A percentile compares a stretch with the other conserved stretches of the same genome.
Evolutionary conservation across 192 early-diverging fungal species (phyloP).

Genomic region (Rhizophlyctis rosea): DNA sequence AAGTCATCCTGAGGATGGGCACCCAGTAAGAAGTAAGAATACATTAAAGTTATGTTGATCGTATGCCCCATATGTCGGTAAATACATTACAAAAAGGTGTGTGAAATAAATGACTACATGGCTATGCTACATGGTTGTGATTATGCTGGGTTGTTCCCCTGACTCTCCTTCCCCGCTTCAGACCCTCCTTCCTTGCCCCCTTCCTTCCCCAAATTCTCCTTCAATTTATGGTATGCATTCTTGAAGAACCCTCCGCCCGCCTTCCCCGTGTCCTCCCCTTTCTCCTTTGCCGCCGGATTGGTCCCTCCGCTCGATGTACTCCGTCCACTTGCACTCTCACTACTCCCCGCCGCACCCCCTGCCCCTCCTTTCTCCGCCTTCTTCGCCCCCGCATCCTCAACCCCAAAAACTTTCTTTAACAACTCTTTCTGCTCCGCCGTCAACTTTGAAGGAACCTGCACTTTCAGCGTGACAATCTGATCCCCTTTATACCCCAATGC

Average conservation of each 20-base stretch:
- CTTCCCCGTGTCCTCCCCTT: neutral
- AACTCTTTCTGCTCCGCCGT: constrained; percentile 42
- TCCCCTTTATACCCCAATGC: constrained; percentile 64
- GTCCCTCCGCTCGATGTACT: neutral
- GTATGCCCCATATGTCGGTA: no score
- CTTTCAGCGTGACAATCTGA: constrained; percentile 84
- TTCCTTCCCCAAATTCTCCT: neutral
- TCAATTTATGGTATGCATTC: neutral
- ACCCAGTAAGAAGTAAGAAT: no score
- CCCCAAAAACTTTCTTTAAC: constrained; percentile 58
- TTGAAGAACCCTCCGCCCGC: neutral
- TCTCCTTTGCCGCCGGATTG: neutral
- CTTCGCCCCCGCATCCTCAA: neutral
- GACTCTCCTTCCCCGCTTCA: neutral
- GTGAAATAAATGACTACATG: no score
- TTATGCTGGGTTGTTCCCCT: neutral
- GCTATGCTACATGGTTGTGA: no score
- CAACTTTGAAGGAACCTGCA: constrained; percentile 69
- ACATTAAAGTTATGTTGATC: no score
- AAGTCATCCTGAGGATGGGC: no score
- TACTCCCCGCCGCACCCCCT: neutral
- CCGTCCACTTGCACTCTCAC: neutral
- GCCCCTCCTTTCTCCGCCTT: no score
- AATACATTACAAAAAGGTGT: no score
- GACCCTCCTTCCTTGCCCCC: neutral